Percentiles rank a stretch among this genome's conserved stretches.
phyloP scores from a whole-genome alignment of 2,329 filamentous ascomycete species.

The Colletotrichum orbiculare region DNA sequence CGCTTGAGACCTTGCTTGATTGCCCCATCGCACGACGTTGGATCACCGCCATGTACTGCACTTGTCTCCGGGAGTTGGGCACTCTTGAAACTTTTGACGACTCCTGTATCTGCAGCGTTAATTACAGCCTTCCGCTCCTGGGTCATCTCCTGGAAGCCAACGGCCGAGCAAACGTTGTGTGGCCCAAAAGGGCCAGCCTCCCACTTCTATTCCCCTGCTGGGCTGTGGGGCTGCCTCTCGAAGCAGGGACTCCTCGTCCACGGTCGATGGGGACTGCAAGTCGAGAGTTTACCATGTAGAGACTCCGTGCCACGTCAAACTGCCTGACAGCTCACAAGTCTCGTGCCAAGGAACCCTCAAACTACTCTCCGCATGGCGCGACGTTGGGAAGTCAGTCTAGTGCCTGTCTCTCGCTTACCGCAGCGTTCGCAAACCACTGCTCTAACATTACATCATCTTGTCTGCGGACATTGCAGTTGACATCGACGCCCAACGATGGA shows the following conservation, averaged over 20 bases:
- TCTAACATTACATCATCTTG: no score
- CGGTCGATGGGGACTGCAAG: conserved; percentile 1
- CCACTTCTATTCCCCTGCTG: no score
- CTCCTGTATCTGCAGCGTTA: conserved; percentile 10
- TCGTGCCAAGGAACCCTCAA: neutral
- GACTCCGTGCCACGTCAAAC: conserved; percentile 18
- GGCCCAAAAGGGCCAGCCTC: conserved; percentile 5
- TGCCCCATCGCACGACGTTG: conserved; percentile 8
- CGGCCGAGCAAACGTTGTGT: conserved; percentile 1
- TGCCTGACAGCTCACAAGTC: conserved; percentile 6
- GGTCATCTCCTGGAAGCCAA: neutral
- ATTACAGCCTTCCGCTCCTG: conserved; percentile 6
- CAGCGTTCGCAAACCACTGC: no score
- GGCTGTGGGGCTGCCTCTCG: neutral
- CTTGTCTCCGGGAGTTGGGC: neutral
- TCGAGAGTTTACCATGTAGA: neutral
- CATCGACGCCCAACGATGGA: conserved; percentile 18
- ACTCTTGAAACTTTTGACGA: conserved; percentile 4
- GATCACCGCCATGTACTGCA: conserved; percentile 10
- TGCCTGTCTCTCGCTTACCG: no score
- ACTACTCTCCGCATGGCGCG: neutral
- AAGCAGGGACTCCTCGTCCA: neutral
- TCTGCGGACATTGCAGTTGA: no score
- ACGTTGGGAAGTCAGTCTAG: no score
- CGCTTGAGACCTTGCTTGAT: neutral